These are phyloP conservation scores for Echinochloa phyllopogon DNA, from an alignment of 176 grass and related monocot genomes.

Conservation along the genomic window DNA sequence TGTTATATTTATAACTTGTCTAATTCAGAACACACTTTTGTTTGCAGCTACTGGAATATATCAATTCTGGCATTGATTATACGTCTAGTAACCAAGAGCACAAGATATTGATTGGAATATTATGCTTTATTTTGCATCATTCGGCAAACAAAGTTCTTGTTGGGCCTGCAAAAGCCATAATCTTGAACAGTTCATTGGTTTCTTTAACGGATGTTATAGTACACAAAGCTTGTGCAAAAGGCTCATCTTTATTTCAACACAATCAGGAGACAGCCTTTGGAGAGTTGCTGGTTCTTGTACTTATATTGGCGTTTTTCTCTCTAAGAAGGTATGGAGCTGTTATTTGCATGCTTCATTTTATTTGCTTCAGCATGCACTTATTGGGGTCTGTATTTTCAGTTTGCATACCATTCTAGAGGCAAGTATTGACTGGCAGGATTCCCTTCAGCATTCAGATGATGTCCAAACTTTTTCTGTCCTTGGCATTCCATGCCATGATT, in stretches of 20 bases:
- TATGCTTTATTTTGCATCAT: conserved; percentile 74
- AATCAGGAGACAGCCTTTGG: conserved; percentile 76
- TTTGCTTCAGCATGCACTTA: conserved; percentile 32
- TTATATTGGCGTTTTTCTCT: conserved; percentile 77
- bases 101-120: conserved; percentile 68
- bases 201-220: conserved; percentile 65
- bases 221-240: conserved; percentile 73
- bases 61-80: conserved; percentile 50
- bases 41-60: conserved; percentile 72
- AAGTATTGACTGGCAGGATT: conserved; percentile 83
- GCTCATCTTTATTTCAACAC: conserved; percentile 73
- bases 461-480: conserved; percentile 63
- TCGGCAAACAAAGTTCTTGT: conserved; percentile 66
- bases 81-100: conserved; percentile 55
- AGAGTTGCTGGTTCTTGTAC: conserved; percentile 66
- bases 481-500: conserved; percentile 78
- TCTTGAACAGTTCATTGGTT: conserved; percentile 66
- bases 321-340: conserved; percentile 68
- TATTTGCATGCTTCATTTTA: conserved; percentile 39
- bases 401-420: conserved; percentile 62
- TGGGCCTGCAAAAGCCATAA: conserved; percentile 81
- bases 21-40: conserved; percentile 29
- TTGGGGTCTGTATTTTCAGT: conserved; percentile 56
- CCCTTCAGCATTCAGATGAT: conserved; percentile 64
- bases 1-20: conserved; percentile 12